These are phyloP conservation scores for Diplodia seriata DNA, from an alignment of 2,329 filamentous ascomycete species.

Conservation along the genomic window DNA sequence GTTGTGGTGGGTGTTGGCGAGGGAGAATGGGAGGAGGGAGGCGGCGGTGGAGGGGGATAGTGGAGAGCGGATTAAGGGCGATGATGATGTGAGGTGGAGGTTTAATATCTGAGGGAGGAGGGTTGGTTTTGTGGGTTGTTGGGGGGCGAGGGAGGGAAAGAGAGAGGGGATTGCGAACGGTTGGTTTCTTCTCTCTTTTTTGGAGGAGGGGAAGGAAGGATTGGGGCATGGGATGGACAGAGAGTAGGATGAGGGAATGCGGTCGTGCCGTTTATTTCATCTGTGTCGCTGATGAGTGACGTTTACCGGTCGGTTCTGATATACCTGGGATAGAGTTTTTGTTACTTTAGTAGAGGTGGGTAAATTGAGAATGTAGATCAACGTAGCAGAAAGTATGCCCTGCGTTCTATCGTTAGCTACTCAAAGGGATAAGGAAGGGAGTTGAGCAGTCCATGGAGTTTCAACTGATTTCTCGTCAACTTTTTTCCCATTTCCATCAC, in stretches of 20 bases:
- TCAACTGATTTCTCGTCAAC: no score
- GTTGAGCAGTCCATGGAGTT: no score
- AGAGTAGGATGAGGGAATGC: no score
- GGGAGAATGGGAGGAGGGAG: slow-evolving; percentile 44
- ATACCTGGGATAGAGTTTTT: neutral
- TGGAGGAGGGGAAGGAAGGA: neutral
- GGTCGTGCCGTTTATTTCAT: neutral
- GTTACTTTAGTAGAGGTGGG: neutral
- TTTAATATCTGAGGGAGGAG: slow-evolving; percentile 40
- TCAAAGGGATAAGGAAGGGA: no score
- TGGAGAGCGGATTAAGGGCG: slow-evolving; percentile 42
- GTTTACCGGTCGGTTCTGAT: neutral
- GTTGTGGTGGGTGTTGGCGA: slow-evolving; percentile 43
- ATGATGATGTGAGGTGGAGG: slow-evolving; percentile 47
- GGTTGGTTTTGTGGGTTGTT: neutral
- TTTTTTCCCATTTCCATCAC: no score
- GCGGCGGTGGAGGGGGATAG: no score
- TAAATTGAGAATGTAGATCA: neutral
- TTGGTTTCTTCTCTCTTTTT: neutral
- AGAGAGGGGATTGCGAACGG: neutral
- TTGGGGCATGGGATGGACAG: neutral
- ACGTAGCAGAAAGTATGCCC: neutral
- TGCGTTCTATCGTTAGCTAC: no score
- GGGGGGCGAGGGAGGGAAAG: neutral
- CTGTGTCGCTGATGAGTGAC: neutral